Conservation (phyloP, 2,329 filamentous ascomycete species). For the Cryphonectria carpinicola region DNA sequence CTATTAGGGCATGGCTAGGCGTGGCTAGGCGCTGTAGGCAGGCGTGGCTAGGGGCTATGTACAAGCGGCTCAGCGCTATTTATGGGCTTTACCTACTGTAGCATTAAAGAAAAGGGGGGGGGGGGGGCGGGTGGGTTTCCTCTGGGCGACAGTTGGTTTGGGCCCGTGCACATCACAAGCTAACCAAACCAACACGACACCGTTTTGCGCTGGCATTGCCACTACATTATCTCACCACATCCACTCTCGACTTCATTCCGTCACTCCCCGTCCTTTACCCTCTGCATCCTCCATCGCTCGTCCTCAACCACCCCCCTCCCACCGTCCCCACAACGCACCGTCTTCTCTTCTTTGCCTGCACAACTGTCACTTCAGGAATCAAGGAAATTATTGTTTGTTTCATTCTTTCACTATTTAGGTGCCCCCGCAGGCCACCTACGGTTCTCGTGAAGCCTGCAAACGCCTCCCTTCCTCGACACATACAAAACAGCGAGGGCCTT, state of each 20-base stretch:
- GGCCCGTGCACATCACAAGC: constrained; percentile 5
- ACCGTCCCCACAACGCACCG: neutral
- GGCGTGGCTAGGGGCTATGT: neutral
- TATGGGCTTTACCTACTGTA: neutral
- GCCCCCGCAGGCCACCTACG: neutral
- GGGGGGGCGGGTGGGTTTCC: too few species aligned
- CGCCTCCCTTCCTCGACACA: constrained; percentile 15
- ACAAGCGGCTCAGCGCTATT: neutral
- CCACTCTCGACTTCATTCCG: constrained; percentile 14
- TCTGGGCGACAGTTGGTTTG: neutral
- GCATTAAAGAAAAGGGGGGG: neutral
- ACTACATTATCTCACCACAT: neutral
- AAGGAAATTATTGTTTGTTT: neutral
- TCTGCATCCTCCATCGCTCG: neutral
- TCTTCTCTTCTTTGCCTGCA: neutral
- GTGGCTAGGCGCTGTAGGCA: neutral
- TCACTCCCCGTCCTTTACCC: constrained; percentile 5
- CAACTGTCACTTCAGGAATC: neutral
- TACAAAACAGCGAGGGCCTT: neutral
- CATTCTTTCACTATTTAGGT: neutral
- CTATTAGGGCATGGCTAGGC: neutral
- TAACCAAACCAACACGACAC: neutral
- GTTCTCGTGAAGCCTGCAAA: constrained; percentile 21
- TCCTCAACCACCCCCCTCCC: neutral
- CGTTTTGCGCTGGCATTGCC: neutral